phyloP scores from a whole-genome alignment of 306 rosid genomes.

The Vigna trinervia region DNA sequence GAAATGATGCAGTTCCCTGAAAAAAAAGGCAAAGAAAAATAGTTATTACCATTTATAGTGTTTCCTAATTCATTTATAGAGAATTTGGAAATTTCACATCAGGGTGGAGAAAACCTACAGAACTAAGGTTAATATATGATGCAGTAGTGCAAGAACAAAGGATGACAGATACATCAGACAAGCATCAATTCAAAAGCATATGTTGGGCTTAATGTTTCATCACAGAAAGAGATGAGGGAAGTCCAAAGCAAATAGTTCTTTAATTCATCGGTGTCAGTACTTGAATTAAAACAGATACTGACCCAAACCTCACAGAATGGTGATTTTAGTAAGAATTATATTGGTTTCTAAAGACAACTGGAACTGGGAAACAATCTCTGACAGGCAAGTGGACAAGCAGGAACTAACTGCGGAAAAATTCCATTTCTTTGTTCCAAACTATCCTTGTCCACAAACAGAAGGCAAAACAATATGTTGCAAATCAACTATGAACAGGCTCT shows the following conservation, averaged over 20 bases:
- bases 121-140: conserved; percentile 20
- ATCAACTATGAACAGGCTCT: conserved; percentile 1
- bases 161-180: neutral
- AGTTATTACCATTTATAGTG: conserved; percentile 29
- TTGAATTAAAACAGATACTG: conserved; percentile 4
- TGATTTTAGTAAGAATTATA: conserved; percentile 3
- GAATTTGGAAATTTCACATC: neutral
- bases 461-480: neutral
- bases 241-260: conserved; percentile 21
- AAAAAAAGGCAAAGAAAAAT: conserved; percentile 38
- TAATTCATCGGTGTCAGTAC: conserved; percentile 6
- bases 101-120: conserved; percentile 11
- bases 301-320: neutral
- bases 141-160: neutral
- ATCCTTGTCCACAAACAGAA: conserved; percentile 6
- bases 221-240: neutral
- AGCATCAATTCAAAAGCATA: conserved; percentile 5
- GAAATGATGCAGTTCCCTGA: conserved; percentile 89
- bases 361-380: conserved; percentile 26
- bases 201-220: conserved; percentile 23
- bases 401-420: neutral
- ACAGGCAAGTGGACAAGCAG: conserved; percentile 5
- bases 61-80: neutral
- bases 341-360: conserved; percentile 25
- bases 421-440: conserved; percentile 16